Evolutionary conservation across 2,329 filamentous ascomycete genomes (phyloP).

Genomic region (Phymatotrichopsis omnivora): DNA sequence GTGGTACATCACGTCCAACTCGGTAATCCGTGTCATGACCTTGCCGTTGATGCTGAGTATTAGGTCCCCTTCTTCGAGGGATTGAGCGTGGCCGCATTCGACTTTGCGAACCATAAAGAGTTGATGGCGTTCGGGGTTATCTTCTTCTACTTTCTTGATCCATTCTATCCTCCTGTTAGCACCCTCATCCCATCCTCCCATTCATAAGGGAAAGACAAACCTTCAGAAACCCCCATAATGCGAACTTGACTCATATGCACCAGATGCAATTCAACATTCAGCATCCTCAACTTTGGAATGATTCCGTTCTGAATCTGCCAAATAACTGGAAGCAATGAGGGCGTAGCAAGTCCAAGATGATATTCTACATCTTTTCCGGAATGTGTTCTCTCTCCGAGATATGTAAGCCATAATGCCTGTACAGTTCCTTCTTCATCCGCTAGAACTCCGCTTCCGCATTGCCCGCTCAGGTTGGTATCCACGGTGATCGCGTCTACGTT

Average conservation of each 20-base stretch:
- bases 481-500: conserved; percentile 97
- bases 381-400: conserved; percentile 79
- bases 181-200: no score
- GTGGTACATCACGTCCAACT: conserved; percentile 94
- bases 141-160: conserved; percentile 80
- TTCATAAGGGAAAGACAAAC: no score
- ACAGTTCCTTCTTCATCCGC: conserved; percentile 84
- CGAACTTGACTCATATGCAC: conserved; percentile 95
- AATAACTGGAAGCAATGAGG: conserved; percentile 79
- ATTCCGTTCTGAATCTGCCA: conserved; percentile 71
- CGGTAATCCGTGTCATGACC: conserved; percentile 83
- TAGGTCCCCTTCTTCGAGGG: conserved; percentile 81
- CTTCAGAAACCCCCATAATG: conserved; percentile 92
- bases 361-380: conserved; percentile 77
- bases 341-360: conserved; percentile 82
- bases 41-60: conserved; percentile 83
- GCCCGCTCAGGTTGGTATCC: conserved; percentile 79
- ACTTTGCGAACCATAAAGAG: conserved; percentile 98
- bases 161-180: no score
- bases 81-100: conserved; percentile 52
- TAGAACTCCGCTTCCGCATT: conserved; percentile 89
- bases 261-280: conserved; percentile 88
- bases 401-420: conserved; percentile 92
- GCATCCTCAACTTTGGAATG: conserved; percentile 72
- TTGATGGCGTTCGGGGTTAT: conserved; percentile 87